Percentiles rank a stretch among this genome's conserved stretches.
These are phyloP conservation scores for Trypanosoma avium DNA, from an alignment of 208 protist genomes.

Conservation along the genomic window DNA sequence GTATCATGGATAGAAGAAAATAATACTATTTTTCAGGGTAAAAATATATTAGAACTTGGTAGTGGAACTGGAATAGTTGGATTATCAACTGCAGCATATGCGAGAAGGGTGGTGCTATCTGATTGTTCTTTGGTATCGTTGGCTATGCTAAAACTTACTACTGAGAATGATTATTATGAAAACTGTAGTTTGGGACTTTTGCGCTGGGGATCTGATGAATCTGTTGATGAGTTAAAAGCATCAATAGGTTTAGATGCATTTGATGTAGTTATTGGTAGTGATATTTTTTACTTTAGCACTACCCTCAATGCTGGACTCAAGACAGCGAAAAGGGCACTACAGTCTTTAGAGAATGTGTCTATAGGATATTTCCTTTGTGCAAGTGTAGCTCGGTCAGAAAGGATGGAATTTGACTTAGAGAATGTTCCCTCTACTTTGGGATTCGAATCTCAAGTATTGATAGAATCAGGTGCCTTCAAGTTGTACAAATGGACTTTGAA, in stretches of 20 bases:
- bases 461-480: slow-evolving; percentile 26
- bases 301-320: slow-evolving; percentile 35
- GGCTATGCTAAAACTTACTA: slow-evolving; percentile 34
- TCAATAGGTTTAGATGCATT: slow-evolving; percentile 29
- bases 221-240: slow-evolving; percentile 25
- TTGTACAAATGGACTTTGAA: slow-evolving; percentile 35
- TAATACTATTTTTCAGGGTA: slow-evolving; percentile 27
- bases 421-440: slow-evolving; percentile 29
- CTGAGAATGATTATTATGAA: slow-evolving; percentile 4
- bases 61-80: slow-evolving; percentile 56
- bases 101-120: slow-evolving; percentile 38
- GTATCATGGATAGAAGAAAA: slow-evolving; percentile 34
- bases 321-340: slow-evolving; percentile 33
- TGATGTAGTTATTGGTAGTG: slow-evolving; percentile 60
- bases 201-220: slow-evolving; percentile 41
- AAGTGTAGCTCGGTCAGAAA: slow-evolving; percentile 48
- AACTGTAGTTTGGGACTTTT: slow-evolving; percentile 33
- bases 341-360: not conserved
- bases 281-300: slow-evolving; percentile 64
- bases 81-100: slow-evolving; percentile 30
- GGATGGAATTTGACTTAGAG: slow-evolving; percentile 58
- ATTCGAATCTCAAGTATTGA: slow-evolving; percentile 22
- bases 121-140: slow-evolving; percentile 50
- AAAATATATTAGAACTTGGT: slow-evolving; percentile 59
- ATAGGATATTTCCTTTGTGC: slow-evolving; percentile 37